Conservation (phyloP, 352 stramenopile species). For the Phytophthora pseudosyringae region DNA sequence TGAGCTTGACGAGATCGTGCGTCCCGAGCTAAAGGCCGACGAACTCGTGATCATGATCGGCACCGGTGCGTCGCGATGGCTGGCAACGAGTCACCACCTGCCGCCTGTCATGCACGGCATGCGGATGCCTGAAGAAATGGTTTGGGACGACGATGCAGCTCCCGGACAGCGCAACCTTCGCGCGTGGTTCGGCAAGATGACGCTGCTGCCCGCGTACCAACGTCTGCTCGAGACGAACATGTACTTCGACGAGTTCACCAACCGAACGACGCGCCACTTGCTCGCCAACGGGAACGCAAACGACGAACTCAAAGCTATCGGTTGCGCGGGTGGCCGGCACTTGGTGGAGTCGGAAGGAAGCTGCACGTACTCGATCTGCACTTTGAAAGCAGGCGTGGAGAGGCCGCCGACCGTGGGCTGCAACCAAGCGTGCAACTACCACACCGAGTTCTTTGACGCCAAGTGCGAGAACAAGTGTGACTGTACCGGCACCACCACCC, state of each 20-base stretch:
- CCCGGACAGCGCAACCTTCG: conserved; percentile 40
- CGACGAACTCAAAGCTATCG: conserved; percentile 45
- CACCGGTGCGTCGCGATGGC: conserved; percentile 49
- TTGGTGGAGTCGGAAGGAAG: conserved; percentile 47
- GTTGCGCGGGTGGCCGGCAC: conserved; percentile 46
- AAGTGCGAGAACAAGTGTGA: conserved; percentile 55
- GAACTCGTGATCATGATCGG: conserved; percentile 69
- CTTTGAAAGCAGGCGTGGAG: conserved; percentile 33
- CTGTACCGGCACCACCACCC: conserved; percentile 35
- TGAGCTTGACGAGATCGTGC: conserved; percentile 37
- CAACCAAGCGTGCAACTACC: conserved; percentile 45
- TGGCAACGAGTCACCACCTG: conserved; percentile 48
- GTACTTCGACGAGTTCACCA: conserved; percentile 47
- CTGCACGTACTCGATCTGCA: conserved; percentile 45
- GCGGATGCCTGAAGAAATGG: conserved; percentile 49
- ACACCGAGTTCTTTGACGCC: conserved; percentile 40
- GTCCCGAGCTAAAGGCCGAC: conserved; percentile 57
- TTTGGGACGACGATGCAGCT: conserved; percentile 10
- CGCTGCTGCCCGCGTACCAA: conserved; percentile 53
- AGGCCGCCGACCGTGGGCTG: conserved; percentile 40
- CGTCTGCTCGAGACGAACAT: conserved; percentile 41
- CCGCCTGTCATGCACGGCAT: conserved; percentile 69
- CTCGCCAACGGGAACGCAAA: conserved; percentile 10
- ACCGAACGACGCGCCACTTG: conserved; percentile 48
- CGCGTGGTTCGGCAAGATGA: conserved; percentile 73